A percentile compares a stretch with the other conserved stretches of the same genome.
phyloP scores from a whole-genome alignment of 345 rosid genomes.

The Erodium maritimum region DNA sequence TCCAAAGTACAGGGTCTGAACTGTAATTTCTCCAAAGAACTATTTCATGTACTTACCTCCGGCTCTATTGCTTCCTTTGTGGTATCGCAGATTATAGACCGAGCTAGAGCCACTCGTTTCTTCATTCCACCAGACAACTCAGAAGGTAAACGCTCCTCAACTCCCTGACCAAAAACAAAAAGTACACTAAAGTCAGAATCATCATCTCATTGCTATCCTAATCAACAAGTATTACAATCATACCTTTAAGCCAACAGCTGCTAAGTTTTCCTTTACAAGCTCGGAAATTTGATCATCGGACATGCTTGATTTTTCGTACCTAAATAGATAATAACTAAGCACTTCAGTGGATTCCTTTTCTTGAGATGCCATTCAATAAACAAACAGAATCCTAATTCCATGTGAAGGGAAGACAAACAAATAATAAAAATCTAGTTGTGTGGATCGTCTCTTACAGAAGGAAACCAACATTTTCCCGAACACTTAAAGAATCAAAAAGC shows the following conservation, averaged over 20 bases:
- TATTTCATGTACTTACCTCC: slow-evolving; percentile 41
- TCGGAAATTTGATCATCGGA: slow-evolving; percentile 55
- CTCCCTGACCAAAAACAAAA: slow-evolving; percentile 46
- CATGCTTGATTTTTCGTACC: slow-evolving; percentile 79
- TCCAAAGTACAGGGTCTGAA: too few relatives aligned
- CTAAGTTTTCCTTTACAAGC: slow-evolving; percentile 80
- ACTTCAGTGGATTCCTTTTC: too few relatives aligned
- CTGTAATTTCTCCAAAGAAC: too few relatives aligned
- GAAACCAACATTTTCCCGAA: slow-evolving; percentile 95
- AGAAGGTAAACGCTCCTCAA: slow-evolving; percentile 83
- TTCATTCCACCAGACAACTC: slow-evolving; percentile 98
- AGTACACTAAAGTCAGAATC: background rate
- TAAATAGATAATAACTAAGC: too few relatives aligned
- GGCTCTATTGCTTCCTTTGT: slow-evolving; percentile 77
- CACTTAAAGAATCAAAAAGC: slow-evolving; percentile 90
- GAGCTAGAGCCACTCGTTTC: slow-evolving; percentile 97
- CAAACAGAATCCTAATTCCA: background rate
- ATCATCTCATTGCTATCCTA: background rate
- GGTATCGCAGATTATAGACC: slow-evolving; percentile 72
- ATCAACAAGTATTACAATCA: slow-evolving; percentile 5
- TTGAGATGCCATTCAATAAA: slow-evolving; percentile 2
- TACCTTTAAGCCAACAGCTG: slow-evolving; percentile 95
- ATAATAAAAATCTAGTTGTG: too few relatives aligned
- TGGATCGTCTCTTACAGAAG: slow-evolving; percentile 56
- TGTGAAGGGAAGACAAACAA: background rate